Percentiles rank a stretch among this genome's conserved stretches.
These are phyloP conservation scores for Pelargonium fulgidum DNA, from an alignment of 441 rosid species.

Conservation along the genomic window DNA sequence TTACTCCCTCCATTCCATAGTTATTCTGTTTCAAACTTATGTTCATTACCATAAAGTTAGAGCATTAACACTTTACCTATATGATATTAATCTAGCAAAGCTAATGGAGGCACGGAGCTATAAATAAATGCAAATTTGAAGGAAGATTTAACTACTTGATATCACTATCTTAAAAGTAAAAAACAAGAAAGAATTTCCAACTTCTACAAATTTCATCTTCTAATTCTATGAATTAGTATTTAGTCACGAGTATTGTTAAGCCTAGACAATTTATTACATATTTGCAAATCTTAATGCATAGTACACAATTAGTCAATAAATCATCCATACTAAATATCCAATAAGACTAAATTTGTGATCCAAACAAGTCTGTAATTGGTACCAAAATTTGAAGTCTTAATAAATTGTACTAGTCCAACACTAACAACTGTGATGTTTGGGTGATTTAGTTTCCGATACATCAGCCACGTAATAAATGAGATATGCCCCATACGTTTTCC, in stretches of 20 bases:
- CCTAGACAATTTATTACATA: background rate
- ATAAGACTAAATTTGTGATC: background rate
- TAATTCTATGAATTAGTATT: conserved; percentile 1
- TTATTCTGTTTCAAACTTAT: background rate
- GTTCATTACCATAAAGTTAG: conserved; percentile 2
- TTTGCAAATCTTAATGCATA: background rate
- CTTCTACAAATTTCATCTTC: background rate
- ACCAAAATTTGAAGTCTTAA: no score
- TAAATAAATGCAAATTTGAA: background rate
- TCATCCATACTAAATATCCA: background rate
- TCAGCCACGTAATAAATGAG: background rate
- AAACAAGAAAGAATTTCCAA: no score
- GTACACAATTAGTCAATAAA: no score
- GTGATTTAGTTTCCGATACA: background rate
- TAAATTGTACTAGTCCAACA: background rate
- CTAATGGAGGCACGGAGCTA: background rate
- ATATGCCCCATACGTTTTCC: background rate
- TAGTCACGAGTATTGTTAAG: background rate
- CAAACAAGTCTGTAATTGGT: no score
- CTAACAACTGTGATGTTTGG: background rate
- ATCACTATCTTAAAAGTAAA: background rate
- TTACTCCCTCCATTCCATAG: background rate
- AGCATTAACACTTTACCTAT: background rate
- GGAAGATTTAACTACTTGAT: background rate
- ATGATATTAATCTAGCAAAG: background rate